Evolutionary conservation across 2,329 filamentous ascomycete species (phyloP).

Genomic region (Verticillium nubilum): DNA sequence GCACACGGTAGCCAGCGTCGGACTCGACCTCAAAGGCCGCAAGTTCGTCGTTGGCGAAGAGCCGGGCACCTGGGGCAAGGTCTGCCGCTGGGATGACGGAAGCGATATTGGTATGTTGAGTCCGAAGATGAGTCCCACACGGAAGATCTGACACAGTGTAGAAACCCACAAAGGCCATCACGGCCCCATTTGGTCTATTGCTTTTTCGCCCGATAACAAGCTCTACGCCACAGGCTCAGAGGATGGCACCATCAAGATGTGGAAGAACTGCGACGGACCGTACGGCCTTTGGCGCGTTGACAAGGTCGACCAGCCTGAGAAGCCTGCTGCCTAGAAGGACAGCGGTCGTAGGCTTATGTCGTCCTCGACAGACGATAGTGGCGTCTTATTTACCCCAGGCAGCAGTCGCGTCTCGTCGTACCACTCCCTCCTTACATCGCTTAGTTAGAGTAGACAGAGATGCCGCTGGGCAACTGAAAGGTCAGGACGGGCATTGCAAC

Average conservation of each 20-base stretch:
- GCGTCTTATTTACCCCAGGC: not conserved
- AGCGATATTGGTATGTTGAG: slow-evolving; percentile 62
- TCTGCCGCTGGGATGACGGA: slow-evolving; percentile 83
- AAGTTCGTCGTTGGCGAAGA: slow-evolving; percentile 88
- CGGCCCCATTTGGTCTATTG: slow-evolving; percentile 92
- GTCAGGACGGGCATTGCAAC: not conserved
- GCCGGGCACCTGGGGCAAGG: slow-evolving; percentile 92
- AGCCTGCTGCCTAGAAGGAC: not conserved
- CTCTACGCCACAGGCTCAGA: slow-evolving; percentile 95
- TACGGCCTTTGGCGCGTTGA: slow-evolving; percentile 59
- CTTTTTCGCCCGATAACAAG: slow-evolving; percentile 92
- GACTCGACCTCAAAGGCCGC: slow-evolving; percentile 73
- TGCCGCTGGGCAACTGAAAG: not conserved
- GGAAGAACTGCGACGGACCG: slow-evolving; percentile 63
- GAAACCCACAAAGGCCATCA: slow-evolving; percentile 97
- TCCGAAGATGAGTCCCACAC: not conserved
- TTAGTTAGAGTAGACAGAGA: not conserved
- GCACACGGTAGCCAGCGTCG: slow-evolving; percentile 87
- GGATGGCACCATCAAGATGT: slow-evolving; percentile 95
- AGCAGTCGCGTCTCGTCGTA: not conserved
- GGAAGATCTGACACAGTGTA: slow-evolving; percentile 20
- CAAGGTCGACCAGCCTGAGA: not conserved
- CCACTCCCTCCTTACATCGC: not conserved
- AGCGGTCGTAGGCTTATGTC: not conserved
- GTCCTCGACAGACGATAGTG: not conserved